Base-by-base conservation (phyloP, 148 eudicot species). In the Suaeda aralocaspica region DNA sequence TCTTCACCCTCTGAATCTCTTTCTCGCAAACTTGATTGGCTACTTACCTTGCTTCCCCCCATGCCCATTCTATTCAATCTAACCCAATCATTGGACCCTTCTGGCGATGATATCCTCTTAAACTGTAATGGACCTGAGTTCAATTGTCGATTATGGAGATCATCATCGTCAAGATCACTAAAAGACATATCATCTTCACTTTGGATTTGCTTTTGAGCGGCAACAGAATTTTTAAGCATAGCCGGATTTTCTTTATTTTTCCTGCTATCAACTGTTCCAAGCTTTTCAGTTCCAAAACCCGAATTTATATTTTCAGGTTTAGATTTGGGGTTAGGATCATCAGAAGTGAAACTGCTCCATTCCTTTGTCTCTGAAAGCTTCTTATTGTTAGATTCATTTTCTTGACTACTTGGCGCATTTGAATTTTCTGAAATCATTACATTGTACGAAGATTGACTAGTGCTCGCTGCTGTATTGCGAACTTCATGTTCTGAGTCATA, bases 161-260 rank as follows among this genome's bases (percentile, higher is more conserved):
- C 90, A 45, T 82, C 89, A 51, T 83, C 85, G 64, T 91, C 94
- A 21, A 87, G 78, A 76, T 91, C 88, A 67, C 92, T 91, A 75
- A 88, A 91, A 15, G 89, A 88, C 60, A 82, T 77, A 59, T 79
- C 92, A 28, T 88, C 93, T 61, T 80, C 88, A 36, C 72, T 81
- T 64, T 71, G 68, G 30, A 77, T 73, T 31, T 42, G 63, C 66
- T 78, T 84, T 26, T 45, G 52, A 57, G 75, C 63, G 62, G 50
- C 33, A 60, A 10, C 4, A 52, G 75, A 67, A 26, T 72, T 44
- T 64, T 18, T 41, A 42, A 12, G 44, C 64, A 19, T 29, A 41
- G 26, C 41, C 4, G 41, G 41, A 4, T 36, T 36, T 36, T 74
- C 76, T 73, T 69, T 77, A 51, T 68, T 61, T 25, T 72, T 64